Evolutionary conservation across 106 monocot genomes (phyloP), one percentile per base, ranked within the genome.

Genomic region (Xerophyta viscosa): DNA sequence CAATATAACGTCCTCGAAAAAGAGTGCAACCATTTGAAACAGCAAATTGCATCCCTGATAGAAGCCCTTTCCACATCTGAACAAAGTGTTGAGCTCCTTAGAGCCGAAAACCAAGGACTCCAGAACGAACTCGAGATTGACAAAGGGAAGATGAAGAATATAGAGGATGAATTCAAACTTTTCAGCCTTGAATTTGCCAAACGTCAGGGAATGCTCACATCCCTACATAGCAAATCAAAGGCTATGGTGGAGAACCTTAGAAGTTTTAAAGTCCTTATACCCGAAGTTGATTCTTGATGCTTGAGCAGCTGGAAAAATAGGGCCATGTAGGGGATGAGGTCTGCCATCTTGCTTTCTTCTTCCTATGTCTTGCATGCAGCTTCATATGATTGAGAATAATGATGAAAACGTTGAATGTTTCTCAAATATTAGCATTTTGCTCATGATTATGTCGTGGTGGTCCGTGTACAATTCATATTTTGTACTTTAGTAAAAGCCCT

Each of bases 141-240:
- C 36, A 82, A 65, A 41, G 46, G 60, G 21, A 83, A 60, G 54
- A 50, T 86, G 76, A 50, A 54, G 31, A 76, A 83, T 55, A 70
- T 92, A 14, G 82, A 58, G 54, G 86, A 73, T 8, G 82, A 83
- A 41, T 72, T 92, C 52, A 66, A 48, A 22, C 24, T 33, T 7
- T 82, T 86, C 47, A 71, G 82, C 30, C 41, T 73, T n/a, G 76
- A 75, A 54, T 82, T 86, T 60, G 29, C 73, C 4, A 64, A 82
- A 52, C 72, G 76, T 33, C 75, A 86, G 37, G 66, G 65, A 13
- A 22, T 77, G 46, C 67, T 86, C 12, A 73, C 60, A 14, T 76
- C 92, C 3, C 70, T 92, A 20, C 82, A 76, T 45, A 20, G 63
- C 46, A 82, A 79, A 75, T 86, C 86, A 1, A 86, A 79, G 58